Conservation (phyloP, 1,139 yeast species). For the Zygotorulaspora mrakii region DNA sequence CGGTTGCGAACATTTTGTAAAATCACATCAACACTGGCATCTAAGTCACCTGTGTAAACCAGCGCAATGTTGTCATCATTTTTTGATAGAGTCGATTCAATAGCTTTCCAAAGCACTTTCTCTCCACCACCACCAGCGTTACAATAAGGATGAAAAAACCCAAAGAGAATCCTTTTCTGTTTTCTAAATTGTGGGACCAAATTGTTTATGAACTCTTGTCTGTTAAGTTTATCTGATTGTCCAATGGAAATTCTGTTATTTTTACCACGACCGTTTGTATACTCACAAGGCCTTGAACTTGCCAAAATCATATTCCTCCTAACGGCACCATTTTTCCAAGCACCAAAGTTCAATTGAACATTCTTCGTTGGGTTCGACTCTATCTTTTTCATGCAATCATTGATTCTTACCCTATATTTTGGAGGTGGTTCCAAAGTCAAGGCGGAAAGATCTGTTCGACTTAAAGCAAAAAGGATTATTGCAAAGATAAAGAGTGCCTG, state of each 20-base stretch:
- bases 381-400: constrained; percentile 18
- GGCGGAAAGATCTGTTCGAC: constrained; percentile 14
- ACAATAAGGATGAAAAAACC: constrained; percentile 94
- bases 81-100: constrained; percentile 59
- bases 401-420: constrained; percentile 19
- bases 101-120: constrained; percentile 93
- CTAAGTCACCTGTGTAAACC: constrained; percentile 70
- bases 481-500: constrained; percentile 4
- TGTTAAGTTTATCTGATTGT: constrained; percentile 21
- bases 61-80: constrained; percentile 56
- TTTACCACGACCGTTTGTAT: constrained; percentile 18
- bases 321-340: constrained; percentile 37
- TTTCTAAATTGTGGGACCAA: constrained; percentile 40
- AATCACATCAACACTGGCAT: constrained; percentile 49
- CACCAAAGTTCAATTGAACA: constrained; percentile 22
- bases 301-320: constrained; percentile 56
- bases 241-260: constrained; percentile 9
- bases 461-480: constrained; percentile 7
- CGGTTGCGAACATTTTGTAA: constrained; percentile 55
- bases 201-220: constrained; percentile 24
- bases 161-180: constrained; percentile 52
- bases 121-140: constrained; percentile 99
- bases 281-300: constrained; percentile 42
- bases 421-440: constrained; percentile 19
- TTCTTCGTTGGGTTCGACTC: constrained; percentile 16